Evolutionary conservation across 164 flowering plant species (phyloP), one percentile per base, ranked within the genome.

Genomic region (Magnolia changhungtana): DNA sequence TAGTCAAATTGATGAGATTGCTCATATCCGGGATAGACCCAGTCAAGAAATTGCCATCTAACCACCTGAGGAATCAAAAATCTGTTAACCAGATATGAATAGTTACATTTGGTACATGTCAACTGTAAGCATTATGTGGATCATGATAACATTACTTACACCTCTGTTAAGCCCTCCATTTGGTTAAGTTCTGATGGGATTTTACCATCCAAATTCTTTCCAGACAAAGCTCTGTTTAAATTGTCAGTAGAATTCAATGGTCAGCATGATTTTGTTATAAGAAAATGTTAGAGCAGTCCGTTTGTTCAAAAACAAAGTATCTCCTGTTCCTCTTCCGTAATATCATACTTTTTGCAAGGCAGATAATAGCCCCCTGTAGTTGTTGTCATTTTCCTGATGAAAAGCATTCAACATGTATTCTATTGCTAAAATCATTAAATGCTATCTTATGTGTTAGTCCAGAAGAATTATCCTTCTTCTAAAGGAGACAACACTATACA

Each of bases 1-100:
- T 83, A 67, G 83, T 83, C 76, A 95, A 79, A 76, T 81, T 88
- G 71, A 84, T 81, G 52, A 93, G 97, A 75, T 82, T 86, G 78
- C 92, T 93, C 80, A 93, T 80, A 81, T 93, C 98, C 24, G 99
- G 99, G 58, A 93, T 84, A 21, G 83, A 72, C 18, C 99, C 98
- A 63, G 85, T 83, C 49, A 96, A 81, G 71, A 78, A 87, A 83
- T 90, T 93, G 10, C 89, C 87, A 79, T 89, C 88, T 74, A 95
- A 75, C 98, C 98, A 90, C 88, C 99, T 93, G 77, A 73, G 71
- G 63, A 68, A 74, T 50, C 49, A 76, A 74, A 78, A 82, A 3
- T 20, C 13, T 14, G 21, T 58, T 23, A 4, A 71, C 27, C 45
- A 74, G 67, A 58, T 2, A 77, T 50, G 13, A 29, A 16, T 52